These are phyloP conservation scores for Forsythia suspensa DNA, from an alignment of 257 asterid species.

Conservation along the genomic window DNA sequence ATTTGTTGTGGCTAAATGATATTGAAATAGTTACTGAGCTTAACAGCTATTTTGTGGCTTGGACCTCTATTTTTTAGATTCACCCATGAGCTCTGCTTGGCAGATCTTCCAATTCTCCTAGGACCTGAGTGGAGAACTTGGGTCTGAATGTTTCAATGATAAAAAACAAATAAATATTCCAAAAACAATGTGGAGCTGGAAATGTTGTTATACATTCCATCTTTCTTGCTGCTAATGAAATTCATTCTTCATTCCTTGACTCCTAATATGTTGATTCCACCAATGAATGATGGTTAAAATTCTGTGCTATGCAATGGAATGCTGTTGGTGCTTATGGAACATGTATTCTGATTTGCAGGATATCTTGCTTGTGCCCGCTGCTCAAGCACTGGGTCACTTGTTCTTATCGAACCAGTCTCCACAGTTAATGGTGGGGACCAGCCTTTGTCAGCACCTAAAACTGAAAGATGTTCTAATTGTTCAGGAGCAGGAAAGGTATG, in stretches of 20 bases:
- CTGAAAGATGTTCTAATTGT: conserved; percentile 88
- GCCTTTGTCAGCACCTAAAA: conserved; percentile 68
- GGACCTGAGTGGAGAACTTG: neutral
- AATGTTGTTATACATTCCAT: neutral
- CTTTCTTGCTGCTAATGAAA: neutral
- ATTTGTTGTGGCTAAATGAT: neutral
- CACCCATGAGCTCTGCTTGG: neutral
- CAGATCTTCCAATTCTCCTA: neutral
- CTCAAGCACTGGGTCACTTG: conserved; percentile 76
- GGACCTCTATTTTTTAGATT: neutral
- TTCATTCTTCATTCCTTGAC: neutral
- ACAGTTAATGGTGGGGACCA: conserved; percentile 44
- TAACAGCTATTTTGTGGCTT: neutral
- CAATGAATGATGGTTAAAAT: neutral
- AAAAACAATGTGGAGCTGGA: neutral
- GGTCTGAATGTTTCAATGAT: neutral
- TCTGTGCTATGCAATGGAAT: neutral
- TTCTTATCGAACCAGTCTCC: conserved; percentile 78
- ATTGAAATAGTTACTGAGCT: conserved; percentile 1
- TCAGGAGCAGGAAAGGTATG: conserved; percentile 95
- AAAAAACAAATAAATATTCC: neutral
- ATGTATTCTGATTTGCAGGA: conserved; percentile 45
- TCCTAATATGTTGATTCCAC: neutral
- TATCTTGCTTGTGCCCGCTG: conserved; percentile 98
- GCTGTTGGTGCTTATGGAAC: conserved; percentile 18